A percentile compares a stretch with the other conserved stretches of the same genome.
These are phyloP conservation scores for Boeremia exigua DNA, from an alignment of 2,329 filamentous ascomycete species.

Conservation along the genomic window DNA sequence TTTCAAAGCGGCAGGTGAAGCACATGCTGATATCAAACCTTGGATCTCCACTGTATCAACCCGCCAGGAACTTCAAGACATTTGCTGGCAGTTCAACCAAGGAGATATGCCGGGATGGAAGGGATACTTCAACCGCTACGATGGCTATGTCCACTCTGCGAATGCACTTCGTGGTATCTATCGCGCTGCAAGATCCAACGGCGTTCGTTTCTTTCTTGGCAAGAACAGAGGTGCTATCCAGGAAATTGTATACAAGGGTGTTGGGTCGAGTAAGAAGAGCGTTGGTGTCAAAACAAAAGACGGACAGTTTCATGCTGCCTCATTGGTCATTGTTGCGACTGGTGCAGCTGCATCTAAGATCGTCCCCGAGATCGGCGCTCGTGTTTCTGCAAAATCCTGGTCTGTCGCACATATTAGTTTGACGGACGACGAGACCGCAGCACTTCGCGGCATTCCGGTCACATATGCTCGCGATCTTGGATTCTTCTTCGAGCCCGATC, in stretches of 20 bases:
- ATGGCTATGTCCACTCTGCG: slow-evolving; percentile 63
- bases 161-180: slow-evolving; percentile 58
- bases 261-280: slow-evolving; percentile 30
- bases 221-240: slow-evolving; percentile 47
- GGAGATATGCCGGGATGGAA: slow-evolving; percentile 60
- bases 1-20: slow-evolving; percentile 51
- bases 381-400: slow-evolving; percentile 64
- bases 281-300: slow-evolving; percentile 49
- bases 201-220: slow-evolving; percentile 55
- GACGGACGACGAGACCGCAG: slow-evolving; percentile 60
- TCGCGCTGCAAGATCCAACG: slow-evolving; percentile 50
- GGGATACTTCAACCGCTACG: slow-evolving; percentile 65
- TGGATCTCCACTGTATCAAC: slow-evolving; percentile 49
- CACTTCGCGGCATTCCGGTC: slow-evolving; percentile 64
- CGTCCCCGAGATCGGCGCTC: slow-evolving; percentile 57
- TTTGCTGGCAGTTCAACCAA: slow-evolving; percentile 55
- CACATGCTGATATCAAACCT: slow-evolving; percentile 49
- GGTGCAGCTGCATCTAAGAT: slow-evolving; percentile 59
- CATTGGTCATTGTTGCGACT: slow-evolving; percentile 57
- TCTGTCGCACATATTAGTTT: slow-evolving; percentile 66
- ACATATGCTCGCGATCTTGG: slow-evolving; percentile 67
- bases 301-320: slow-evolving; percentile 47
- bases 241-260: slow-evolving; percentile 50
- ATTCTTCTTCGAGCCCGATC: slow-evolving; percentile 71
- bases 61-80: slow-evolving; percentile 38